Conservation (phyloP, 2,329 filamentous ascomycete species). For the Dissoconium aciculare region DNA sequence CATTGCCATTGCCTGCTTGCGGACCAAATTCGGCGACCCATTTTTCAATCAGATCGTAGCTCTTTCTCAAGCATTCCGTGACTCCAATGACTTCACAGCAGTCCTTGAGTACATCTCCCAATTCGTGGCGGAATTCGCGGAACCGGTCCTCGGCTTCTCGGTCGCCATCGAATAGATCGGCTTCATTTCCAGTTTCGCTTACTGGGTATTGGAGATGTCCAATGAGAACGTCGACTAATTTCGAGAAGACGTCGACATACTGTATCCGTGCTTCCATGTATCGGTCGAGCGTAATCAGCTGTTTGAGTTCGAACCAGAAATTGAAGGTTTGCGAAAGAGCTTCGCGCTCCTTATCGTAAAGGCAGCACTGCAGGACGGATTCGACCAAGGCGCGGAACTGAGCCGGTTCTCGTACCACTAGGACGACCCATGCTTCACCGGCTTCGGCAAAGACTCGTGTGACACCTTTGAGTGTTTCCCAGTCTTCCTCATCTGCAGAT, state of each 20-base stretch:
- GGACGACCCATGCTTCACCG: slow-evolving; percentile 83
- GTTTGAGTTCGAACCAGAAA: slow-evolving; percentile 98
- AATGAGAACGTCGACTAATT: slow-evolving; percentile 84
- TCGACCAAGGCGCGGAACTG: slow-evolving; percentile 80
- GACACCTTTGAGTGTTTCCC: slow-evolving; percentile 71
- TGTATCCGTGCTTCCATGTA: slow-evolving; percentile 70
- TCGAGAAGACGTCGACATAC: slow-evolving; percentile 68
- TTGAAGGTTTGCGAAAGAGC: slow-evolving; percentile 87
- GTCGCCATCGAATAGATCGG: slow-evolving; percentile 87
- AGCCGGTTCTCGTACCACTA: slow-evolving; percentile 68
- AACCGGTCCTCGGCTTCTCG: slow-evolving; percentile 94
- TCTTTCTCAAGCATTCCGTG: slow-evolving; percentile 77
- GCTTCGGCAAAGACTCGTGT: slow-evolving; percentile 86
- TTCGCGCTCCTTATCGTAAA: slow-evolving; percentile 74
- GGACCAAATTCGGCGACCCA: slow-evolving; percentile 77
- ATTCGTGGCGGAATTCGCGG: slow-evolving; percentile 85
- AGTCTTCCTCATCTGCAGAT: slow-evolving; percentile 65
- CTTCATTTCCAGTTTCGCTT: slow-evolving; percentile 51
- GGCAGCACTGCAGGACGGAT: slow-evolving; percentile 78
- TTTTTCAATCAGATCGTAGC: slow-evolving; percentile 67
- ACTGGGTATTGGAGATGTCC: slow-evolving; percentile 76
- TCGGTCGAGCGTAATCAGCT: slow-evolving; percentile 79
- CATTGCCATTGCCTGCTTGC: slow-evolving; percentile 55
- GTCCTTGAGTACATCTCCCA: slow-evolving; percentile 96
- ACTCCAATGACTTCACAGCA: slow-evolving; percentile 93